phyloP scores from a whole-genome alignment of 495 filamentous ascomycete genomes.

The Aspergillus avenaceus region DNA sequence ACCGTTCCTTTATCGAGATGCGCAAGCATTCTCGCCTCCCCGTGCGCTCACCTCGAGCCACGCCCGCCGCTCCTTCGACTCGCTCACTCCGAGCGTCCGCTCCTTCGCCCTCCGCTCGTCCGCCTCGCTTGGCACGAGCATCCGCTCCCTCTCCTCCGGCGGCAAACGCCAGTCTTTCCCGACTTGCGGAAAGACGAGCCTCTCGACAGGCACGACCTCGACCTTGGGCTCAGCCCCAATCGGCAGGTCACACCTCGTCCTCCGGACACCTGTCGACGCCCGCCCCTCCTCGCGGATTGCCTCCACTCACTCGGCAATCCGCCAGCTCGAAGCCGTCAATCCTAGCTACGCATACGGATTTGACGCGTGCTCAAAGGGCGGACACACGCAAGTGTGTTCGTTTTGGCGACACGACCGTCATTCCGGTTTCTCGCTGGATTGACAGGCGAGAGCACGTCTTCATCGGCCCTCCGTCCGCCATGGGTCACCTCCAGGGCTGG shows the following conservation, averaged over 20 bases:
- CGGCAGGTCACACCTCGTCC: conserved; percentile 1
- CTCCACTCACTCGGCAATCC: no score
- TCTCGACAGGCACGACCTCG: conserved; percentile 15
- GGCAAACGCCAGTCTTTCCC: neutral
- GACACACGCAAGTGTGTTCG: conserved; percentile 16
- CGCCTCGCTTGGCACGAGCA: conserved; percentile 7
- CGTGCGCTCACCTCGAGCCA: no score
- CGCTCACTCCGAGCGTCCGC: no score
- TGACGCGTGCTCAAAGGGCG: conserved; percentile 4
- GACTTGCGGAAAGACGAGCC: conserved; percentile 11
- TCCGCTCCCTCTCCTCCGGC: neutral
- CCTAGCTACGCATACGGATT: no score
- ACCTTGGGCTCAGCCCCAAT: conserved; percentile 11
- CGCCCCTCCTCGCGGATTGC: neutral
- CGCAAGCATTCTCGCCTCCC: no score
- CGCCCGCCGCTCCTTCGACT: no score
- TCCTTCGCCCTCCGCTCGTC: no score
- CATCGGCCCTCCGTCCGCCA: conserved; percentile 8
- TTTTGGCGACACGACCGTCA: conserved; percentile 17
- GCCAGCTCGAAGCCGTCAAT: no score
- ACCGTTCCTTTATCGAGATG: no score
- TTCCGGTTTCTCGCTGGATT: conserved; percentile 20
- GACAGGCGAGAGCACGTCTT: conserved; percentile 14
- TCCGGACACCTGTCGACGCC: conserved; percentile 2
- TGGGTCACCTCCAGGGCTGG: conserved; percentile 22